Evolutionary conservation across 768 basidiomycete genomes (phyloP).

Genomic region (Nidularia pulvinata): DNA sequence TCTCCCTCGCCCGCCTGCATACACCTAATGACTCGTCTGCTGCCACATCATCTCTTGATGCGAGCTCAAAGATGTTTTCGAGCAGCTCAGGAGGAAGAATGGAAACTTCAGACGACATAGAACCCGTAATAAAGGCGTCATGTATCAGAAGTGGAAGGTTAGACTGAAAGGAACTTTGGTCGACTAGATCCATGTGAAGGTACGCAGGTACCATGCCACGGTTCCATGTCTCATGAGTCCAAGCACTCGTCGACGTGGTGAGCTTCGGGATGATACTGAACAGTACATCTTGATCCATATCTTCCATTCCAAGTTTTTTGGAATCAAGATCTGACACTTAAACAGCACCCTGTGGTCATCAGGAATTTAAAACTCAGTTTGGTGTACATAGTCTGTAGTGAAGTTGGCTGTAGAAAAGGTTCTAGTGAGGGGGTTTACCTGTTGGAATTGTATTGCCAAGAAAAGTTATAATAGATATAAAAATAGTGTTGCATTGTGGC

Average conservation of each 20-base stretch:
- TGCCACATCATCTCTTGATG: background rate
- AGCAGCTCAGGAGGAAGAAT: background rate
- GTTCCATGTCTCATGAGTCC: background rate
- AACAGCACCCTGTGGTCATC: too few species aligned
- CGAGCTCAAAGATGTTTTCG: background rate
- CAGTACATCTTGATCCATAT: background rate
- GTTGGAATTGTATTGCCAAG: too few species aligned
- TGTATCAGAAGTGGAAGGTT: background rate
- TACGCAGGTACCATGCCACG: constrained; percentile 1
- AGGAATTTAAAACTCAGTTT: too few species aligned
- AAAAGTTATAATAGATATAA: too few species aligned
- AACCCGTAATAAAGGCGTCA: background rate
- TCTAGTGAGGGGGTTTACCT: too few species aligned
- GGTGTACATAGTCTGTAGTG: too few species aligned
- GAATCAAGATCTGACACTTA: too few species aligned
- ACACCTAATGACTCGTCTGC: background rate
- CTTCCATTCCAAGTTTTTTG: constrained; percentile 1
- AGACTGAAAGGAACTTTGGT: background rate
- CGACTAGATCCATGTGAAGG: background rate
- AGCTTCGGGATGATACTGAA: constrained; percentile 1
- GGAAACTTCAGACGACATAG: background rate
- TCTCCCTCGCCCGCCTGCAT: background rate
- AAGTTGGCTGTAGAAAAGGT: too few species aligned
- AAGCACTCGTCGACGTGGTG: background rate
- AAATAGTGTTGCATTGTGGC: too few species aligned